A percentile compares a stretch with the other conserved stretches of the same genome.
These are phyloP conservation scores for Candida berthetii DNA, from an alignment of 805 yeast genomes.

Conservation along the genomic window DNA sequence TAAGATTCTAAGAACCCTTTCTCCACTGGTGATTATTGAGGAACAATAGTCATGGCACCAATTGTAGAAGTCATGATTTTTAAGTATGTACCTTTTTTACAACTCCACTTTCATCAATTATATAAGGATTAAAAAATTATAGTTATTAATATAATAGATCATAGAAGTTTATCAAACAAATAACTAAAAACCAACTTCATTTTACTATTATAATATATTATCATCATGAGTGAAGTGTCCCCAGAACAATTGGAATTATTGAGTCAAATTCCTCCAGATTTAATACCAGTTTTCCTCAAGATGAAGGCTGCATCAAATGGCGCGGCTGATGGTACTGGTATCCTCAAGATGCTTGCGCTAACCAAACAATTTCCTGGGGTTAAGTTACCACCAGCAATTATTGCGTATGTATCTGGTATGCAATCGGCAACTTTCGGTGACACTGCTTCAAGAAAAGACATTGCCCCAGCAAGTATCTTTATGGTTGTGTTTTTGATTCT, in stretches of 20 bases:
- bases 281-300: background rate
- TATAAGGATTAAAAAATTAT: too few relatives aligned
- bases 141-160: too few relatives aligned
- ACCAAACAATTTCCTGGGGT: constrained; percentile 26
- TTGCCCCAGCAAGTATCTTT: constrained; percentile 56
- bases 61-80: too few relatives aligned
- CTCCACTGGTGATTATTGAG: too few relatives aligned
- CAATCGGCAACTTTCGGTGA: constrained; percentile 58
- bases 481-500: constrained; percentile 45
- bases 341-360: constrained; percentile 24
- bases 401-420: constrained; percentile 26
- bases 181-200: too few relatives aligned
- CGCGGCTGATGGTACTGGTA: constrained; percentile 48
- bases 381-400: constrained; percentile 33
- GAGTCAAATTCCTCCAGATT: background rate
- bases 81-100: too few relatives aligned
- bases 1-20: too few relatives aligned
- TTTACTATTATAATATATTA: too few relatives aligned
- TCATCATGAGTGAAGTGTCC: background rate
- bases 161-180: too few relatives aligned
- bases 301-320: constrained; percentile 25
- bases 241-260: background rate
- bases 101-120: too few relatives aligned
- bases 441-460: constrained; percentile 47
- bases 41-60: too few relatives aligned